These are phyloP conservation scores for Sindora glabra DNA, from an alignment of 306 rosid species.

Conservation along the genomic window DNA sequence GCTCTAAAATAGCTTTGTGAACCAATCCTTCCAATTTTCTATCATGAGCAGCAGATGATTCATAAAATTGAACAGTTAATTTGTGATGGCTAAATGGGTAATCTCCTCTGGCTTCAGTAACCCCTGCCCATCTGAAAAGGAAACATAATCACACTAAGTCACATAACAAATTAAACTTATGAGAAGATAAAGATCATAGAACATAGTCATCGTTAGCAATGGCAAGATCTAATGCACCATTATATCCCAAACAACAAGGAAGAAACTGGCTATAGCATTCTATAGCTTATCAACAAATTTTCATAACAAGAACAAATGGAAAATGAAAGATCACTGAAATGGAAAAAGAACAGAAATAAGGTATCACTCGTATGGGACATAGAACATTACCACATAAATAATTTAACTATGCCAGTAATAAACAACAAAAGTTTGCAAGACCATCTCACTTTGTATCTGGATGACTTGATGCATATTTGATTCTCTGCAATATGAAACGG, in stretches of 20 bases:
- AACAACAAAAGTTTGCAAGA: constrained; percentile 9
- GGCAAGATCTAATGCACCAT: neutral
- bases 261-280: neutral
- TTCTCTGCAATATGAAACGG: constrained; percentile 87
- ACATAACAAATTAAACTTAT: neutral
- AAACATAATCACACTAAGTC: neutral
- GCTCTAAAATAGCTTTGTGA: constrained; percentile 97
- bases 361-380: neutral
- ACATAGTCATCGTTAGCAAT: constrained; percentile 6
- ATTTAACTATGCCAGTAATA: neutral
- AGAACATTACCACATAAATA: neutral
- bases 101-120: constrained; percentile 92
- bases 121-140: constrained; percentile 86
- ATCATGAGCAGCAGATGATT: constrained; percentile 98
- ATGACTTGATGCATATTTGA: constrained; percentile 74
- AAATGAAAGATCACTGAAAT: neutral
- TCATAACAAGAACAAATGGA: neutral
- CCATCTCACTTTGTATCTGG: constrained; percentile 58
- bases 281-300: neutral
- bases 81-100: constrained; percentile 99
- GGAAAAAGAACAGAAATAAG: neutral
- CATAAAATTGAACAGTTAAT: constrained; percentile 93
- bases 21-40: constrained; percentile 96
- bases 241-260: neutral
- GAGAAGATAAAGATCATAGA: neutral